Base-by-base conservation (phyloP, 805 yeast genomes). In the Candida vaughaniae region DNA sequence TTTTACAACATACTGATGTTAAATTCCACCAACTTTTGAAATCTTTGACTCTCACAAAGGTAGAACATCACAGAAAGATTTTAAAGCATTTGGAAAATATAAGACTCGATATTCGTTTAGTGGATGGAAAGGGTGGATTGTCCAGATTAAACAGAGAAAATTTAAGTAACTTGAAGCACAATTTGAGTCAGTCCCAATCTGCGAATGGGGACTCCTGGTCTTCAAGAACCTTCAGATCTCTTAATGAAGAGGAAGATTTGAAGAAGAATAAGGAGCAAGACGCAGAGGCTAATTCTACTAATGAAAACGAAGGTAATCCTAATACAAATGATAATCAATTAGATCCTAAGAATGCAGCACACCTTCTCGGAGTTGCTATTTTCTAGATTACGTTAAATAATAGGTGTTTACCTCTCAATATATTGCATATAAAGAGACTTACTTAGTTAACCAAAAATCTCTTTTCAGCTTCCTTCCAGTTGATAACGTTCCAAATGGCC, bases 331-430 rank as follows among this genome's bases (percentile, higher is more conserved):
- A 43, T 6, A 42, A 45, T 18, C 45, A 9, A 4, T 75, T 88
- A 4, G 91, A 87, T 59, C 95, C 96, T 0, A 78, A 77, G 42
- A 81, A 80, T 50, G 98, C 96, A 1, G 97, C 96, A 0, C 69
- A 78, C 23, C 50, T 91, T 27, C 67, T 90, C 18, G 95, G 96
- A 1, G 80, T 80, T 3, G 79, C 91, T 2, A 78, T 86, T 3
- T 85, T 85, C 49, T 37, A 22, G 15, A 19, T n/a, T n/a, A n/a
- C n/a, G n/a, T n/a, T n/a, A n/a, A n/a, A n/a, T n/a, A n/a, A n/a
- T n/a, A n/a, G n/a, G n/a, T n/a, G n/a, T n/a, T n/a, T n/a, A n/a
- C n/a, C n/a, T n/a, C n/a, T n/a, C n/a, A n/a, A n/a, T n/a, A n/a
- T n/a, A n/a, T n/a, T n/a, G n/a, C n/a, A n/a, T n/a, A n/a, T n/a